These are phyloP conservation scores for Puccinia horiana DNA, from an alignment of 1,284 basidiomycete genomes.

Conservation along the genomic window DNA sequence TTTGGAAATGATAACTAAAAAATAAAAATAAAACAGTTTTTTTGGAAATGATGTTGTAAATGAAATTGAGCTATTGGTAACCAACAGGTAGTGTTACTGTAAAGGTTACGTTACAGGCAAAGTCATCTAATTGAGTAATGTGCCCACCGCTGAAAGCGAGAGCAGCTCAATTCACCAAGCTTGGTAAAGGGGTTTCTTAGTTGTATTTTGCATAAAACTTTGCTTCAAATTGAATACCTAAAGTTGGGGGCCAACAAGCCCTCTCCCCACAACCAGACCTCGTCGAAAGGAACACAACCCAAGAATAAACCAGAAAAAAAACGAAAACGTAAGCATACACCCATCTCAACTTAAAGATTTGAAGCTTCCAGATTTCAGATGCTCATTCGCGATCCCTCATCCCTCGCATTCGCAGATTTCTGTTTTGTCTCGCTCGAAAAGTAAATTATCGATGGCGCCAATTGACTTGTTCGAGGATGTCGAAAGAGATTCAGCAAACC, in stretches of 20 bases:
- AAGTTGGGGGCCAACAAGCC: no score
- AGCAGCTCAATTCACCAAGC: no score
- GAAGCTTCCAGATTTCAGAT: background rate
- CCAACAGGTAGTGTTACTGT: constrained; percentile 16
- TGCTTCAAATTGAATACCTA: no score
- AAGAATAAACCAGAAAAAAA: background rate
- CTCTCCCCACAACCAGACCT: no score
- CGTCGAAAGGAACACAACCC: no score
- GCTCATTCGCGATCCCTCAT: no score
- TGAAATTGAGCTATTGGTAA: constrained; percentile 8
- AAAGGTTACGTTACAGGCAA: no score
- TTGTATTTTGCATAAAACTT: no score
- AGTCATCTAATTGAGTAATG: background rate
- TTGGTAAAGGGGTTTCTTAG: no score
- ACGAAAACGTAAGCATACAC: background rate
- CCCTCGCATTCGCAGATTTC: background rate
- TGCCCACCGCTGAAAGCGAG: constrained; percentile 13
- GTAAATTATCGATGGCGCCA: constrained; percentile 16
- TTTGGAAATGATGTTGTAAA: no score
- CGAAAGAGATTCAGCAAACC: background rate
- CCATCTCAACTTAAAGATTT: background rate
- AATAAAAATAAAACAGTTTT: no score
- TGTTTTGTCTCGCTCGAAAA: background rate
- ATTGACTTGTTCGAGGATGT: constrained; percentile 39
- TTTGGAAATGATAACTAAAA: constrained; percentile 23